These are phyloP conservation scores for Cladophialophora carrionii DNA, from an alignment of 2,329 filamentous ascomycete genomes.

Conservation along the genomic window DNA sequence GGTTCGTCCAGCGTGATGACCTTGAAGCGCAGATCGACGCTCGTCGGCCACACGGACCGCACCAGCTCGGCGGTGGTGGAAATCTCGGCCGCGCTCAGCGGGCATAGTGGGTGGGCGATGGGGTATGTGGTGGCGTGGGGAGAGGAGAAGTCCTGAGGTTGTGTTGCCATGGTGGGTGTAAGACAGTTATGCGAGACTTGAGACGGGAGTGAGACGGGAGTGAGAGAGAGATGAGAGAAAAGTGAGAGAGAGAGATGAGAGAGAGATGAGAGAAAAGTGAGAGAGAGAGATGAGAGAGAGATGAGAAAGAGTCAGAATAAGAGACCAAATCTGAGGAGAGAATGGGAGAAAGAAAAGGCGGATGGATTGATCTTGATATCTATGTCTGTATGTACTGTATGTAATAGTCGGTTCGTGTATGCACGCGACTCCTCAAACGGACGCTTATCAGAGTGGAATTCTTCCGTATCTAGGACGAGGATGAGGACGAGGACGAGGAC, in stretches of 20 bases:
- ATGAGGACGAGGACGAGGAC: no score
- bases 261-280: no score
- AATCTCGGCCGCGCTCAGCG: conserved; percentile 41
- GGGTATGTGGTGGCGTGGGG: conserved; percentile 24
- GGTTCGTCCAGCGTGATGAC: conserved; percentile 69
- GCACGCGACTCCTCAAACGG: no score
- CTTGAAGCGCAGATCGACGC: conserved; percentile 59
- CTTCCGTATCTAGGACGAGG: conserved; percentile 3
- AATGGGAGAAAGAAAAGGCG: background rate
- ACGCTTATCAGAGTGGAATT: conserved; percentile 1
- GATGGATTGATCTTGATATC: background rate
- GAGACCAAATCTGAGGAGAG: background rate
- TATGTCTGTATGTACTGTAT: background rate
- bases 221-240: background rate
- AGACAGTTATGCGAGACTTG: conserved; percentile 7
- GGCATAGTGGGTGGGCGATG: conserved; percentile 40
- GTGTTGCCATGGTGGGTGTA: conserved; percentile 28
- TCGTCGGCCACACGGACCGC: conserved; percentile 38
- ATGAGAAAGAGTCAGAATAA: background rate
- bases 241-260: no score
- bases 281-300: background rate
- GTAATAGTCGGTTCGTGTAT: background rate
- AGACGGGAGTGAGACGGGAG: no score
- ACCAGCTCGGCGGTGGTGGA: conserved; percentile 38
- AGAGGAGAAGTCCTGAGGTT: conserved; percentile 31